Base-by-base conservation (phyloP, 495 filamentous ascomycete species). In the Arthonia radiata region DNA sequence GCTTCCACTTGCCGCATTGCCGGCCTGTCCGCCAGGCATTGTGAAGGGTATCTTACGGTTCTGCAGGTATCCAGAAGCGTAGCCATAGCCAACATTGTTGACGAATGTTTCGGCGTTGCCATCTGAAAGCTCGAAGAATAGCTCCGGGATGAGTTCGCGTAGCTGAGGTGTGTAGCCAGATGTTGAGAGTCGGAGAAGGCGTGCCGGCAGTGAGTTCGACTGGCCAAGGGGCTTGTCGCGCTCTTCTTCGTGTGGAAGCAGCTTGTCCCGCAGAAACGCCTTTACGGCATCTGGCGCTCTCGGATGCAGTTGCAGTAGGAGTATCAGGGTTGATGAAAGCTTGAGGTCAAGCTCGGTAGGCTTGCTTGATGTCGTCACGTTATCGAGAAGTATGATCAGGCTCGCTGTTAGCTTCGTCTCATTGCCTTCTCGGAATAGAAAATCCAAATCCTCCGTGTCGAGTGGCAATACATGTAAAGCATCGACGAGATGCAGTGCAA, bases 81-180 rank as follows among this genome's bases (percentile, higher is more conserved):
- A 92, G 0, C 86, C 86, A 38, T 91, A 93, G 1, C 86, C 47
- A 13, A 51, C 40, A 33, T 51, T 51, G 6, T 41, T 31, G 9
- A 51, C 47, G 27, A 49, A 49, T 31, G 41, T 45, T 16, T 33
- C 35, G 1, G 47, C 39, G 23, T 47, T 41, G 19, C 47, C 74
- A 26, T 67, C 71, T 2, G 77, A 89, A 14, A 93, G 55, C 24
- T 86, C 76, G 41, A 92, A 94, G 32, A 90, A 63, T 8, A 94
- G 55, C 23, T 67, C 59, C 0, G 71, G 75, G 18, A 91, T 69
- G n/a, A 59, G 63, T 18, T 70, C 67, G 13, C 78, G 67, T 2
- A 90, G 48, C 30, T 70, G 62, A 0, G 77, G 64, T 1, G 72
- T 59, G 11, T 57, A 33, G 0, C 77, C 57, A 6, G 69, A 75